These are phyloP conservation scores for Yamadazyma aaseri DNA, from an alignment of 1,139 yeast genomes.

Conservation along the genomic window DNA sequence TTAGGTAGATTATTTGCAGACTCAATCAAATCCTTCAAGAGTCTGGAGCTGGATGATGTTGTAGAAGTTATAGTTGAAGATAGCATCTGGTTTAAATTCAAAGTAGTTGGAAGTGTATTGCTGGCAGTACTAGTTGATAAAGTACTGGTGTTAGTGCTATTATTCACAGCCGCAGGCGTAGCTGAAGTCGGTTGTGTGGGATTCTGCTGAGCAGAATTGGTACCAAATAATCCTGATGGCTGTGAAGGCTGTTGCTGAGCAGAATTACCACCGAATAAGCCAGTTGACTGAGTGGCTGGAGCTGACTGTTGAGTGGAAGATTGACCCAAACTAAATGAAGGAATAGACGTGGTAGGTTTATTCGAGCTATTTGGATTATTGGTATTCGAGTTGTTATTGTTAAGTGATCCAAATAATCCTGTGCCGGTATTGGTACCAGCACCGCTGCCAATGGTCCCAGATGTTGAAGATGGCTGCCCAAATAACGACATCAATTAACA, in stretches of 20 bases:
- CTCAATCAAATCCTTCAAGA: slow-evolving; percentile 63
- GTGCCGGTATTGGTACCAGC: slow-evolving; percentile 3
- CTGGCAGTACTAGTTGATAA: neutral
- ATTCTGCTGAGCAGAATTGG: neutral
- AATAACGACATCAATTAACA: slow-evolving; percentile 15
- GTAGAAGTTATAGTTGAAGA: slow-evolving; percentile 6
- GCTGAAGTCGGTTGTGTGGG: neutral
- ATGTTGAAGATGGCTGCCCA: slow-evolving; percentile 14
- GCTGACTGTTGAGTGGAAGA: slow-evolving; percentile 6
- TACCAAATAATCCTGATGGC: too few relatives aligned
- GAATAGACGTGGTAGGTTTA: slow-evolving; percentile 1
- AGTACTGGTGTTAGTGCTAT: slow-evolving; percentile 3
- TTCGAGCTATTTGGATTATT: slow-evolving; percentile 1
- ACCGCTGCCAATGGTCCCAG: slow-evolving; percentile 8
- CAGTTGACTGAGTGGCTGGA: slow-evolving; percentile 4
- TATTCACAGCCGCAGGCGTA: neutral
- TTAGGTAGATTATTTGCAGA: slow-evolving; percentile 71
- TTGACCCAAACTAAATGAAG: slow-evolving; percentile 15
- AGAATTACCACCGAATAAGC: neutral
- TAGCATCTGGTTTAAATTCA: slow-evolving; percentile 1
- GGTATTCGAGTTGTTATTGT: slow-evolving; percentile 3
- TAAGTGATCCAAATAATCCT: slow-evolving; percentile 9
- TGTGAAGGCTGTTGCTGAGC: neutral
- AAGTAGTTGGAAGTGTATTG: neutral
- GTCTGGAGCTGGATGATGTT: slow-evolving; percentile 11